Conservation (phyloP, 345 rosid genomes). For the Ceriops tagal region DNA sequence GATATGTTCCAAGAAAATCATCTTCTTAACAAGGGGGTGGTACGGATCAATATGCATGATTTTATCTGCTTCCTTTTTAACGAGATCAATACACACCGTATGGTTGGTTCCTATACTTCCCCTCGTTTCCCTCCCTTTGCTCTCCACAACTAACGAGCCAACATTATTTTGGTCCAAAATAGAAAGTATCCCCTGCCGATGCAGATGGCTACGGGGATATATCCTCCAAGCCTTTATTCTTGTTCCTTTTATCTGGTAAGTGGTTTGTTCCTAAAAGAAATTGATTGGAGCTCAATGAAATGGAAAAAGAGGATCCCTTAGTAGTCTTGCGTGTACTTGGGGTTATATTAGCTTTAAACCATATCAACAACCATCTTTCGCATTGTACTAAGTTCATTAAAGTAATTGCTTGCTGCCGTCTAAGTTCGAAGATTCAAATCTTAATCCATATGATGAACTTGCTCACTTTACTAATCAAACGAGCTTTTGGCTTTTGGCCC, state of each 20-base stretch:
- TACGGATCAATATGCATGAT: neutral
- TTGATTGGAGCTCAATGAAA: no score
- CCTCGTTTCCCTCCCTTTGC: neutral
- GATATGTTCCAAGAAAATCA: no score
- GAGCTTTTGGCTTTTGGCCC: neutral
- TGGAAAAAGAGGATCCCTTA: no score
- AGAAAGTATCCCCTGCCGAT: neutral
- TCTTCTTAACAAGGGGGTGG: neutral
- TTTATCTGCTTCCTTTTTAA: neutral
- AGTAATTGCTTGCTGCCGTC: no score
- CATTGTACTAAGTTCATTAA: no score
- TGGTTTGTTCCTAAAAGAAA: neutral
- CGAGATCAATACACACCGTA: neutral
- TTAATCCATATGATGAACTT: neutral
- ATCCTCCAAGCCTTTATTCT: neutral
- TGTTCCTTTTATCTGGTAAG: neutral
- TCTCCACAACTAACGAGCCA: neutral
- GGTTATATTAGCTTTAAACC: no score
- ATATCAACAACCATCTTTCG: no score
- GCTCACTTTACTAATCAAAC: neutral
- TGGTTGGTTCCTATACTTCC: neutral
- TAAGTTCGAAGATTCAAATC: no score
- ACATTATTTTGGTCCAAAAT: neutral
- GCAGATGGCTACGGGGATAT: neutral
- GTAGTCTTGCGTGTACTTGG: no score